phyloP scores from a whole-genome alignment of 352 stramenopile genomes.

The Phytophthora chlamydospora region DNA sequence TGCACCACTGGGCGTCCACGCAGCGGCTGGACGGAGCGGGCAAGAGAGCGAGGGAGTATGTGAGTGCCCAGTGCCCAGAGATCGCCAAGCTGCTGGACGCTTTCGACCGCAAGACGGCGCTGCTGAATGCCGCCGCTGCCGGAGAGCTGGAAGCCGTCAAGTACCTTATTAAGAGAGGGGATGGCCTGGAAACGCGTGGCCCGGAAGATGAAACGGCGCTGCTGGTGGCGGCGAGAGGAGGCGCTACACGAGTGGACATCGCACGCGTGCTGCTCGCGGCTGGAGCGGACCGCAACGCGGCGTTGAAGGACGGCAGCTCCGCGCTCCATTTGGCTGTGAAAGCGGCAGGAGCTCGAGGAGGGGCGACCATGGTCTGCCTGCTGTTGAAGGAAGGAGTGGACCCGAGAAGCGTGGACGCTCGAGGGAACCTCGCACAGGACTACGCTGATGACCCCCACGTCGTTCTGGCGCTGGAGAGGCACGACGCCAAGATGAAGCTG shows the following conservation, averaged over 20 bases:
- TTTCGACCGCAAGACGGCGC: constrained; percentile 23
- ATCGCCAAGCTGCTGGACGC: constrained; percentile 25
- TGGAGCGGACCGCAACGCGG: constrained; percentile 15
- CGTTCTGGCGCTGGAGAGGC: constrained; percentile 11
- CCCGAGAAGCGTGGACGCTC: constrained; percentile 16
- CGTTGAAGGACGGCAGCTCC: constrained; percentile 26
- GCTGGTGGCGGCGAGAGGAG: constrained; percentile 23
- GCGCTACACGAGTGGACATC: constrained; percentile 14
- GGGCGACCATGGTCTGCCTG: constrained; percentile 20
- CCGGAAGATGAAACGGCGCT: constrained; percentile 25
- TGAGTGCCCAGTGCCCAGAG: constrained; percentile 8
- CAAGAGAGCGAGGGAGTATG: constrained; percentile 26
- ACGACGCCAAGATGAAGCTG: constrained; percentile 19
- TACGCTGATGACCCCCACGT: constrained; percentile 28
- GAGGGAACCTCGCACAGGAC: constrained; percentile 22
- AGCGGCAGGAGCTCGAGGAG: constrained; percentile 28
- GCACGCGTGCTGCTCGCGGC: constrained; percentile 13
- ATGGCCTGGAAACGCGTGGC: constrained; percentile 21
- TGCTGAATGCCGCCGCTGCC: constrained; percentile 15
- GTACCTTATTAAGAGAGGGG: constrained; percentile 12
- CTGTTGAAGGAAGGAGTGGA: constrained; percentile 28
- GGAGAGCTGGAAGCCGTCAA: constrained; percentile 22
- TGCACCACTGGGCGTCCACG: constrained; percentile 24
- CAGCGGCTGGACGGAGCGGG: constrained; percentile 21
- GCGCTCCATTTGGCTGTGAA: constrained; percentile 29